Evolutionary conservation across 169 alveolate species (phyloP), one percentile per base, ranked within the genome.

Genomic region (Eimeria necatrix): DNA sequence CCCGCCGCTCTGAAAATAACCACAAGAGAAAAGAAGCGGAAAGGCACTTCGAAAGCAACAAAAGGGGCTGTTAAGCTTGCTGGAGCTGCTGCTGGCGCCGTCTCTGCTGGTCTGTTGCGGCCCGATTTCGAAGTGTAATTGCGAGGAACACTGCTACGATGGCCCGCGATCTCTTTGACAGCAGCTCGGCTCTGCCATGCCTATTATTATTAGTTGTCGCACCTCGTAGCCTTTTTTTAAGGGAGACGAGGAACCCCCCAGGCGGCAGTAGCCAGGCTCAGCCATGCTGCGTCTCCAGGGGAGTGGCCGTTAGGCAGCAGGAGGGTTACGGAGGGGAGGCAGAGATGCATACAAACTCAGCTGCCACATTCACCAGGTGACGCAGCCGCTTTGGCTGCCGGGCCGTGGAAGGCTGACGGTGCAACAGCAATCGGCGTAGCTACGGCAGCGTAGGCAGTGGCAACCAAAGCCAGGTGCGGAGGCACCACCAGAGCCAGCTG

Each of bases 1-100:
- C 41, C 78, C 32, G 78, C 78, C n/a, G 32, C 32, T 24, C 78
- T 68, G 78, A 68, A n/a, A n/a, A 68, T 52, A n/a, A 56, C 12
- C 22, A 3, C 12, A 12, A 56, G 68, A 56, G 68, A 18, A 10
- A 18, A 56, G 68, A 56, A 32, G 41, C 41, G 41, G 41, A 32
- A 32, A 32, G 41, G 41, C 41, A 32, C 41, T 56, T 10, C 12
- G 22, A 56, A 14, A 56, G 68, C 68, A 56, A 56, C 22, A 1
- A 56, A 56, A 0, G 22, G 12, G 68, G 68, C 68, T 18, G 20
- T 56, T 56, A 56, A 10, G 20, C 68, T 3, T 56, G 68, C 68
- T 56, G 68, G 68, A 14, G 68, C 68, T 18, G 68, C 68, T 56
- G 20, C 68, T 56, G 68, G 20, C 20, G 68, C 68, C 12, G 68